These are phyloP conservation scores for Kluyveromyces sp. DNA, from an alignment of 1,139 yeast species.

Conservation along the genomic window DNA sequence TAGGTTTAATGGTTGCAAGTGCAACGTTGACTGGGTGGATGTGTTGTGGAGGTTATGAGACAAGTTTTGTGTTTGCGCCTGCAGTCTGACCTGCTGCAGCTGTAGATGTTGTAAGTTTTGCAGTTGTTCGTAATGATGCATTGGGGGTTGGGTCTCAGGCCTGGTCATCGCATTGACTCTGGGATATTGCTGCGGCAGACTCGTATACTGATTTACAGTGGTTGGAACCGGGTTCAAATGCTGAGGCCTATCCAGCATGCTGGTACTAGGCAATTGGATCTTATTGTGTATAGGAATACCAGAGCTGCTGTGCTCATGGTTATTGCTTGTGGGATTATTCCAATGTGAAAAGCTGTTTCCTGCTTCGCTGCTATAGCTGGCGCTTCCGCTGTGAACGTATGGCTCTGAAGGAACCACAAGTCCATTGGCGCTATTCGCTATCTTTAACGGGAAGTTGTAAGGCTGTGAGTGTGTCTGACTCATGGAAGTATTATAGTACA, in stretches of 20 bases:
- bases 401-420: neutral
- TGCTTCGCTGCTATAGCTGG: neutral
- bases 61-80: constrained; percentile 17
- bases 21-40: neutral
- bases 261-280: neutral
- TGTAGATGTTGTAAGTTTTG: constrained; percentile 6
- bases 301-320: neutral
- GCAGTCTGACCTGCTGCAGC: constrained; percentile 5
- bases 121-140: constrained; percentile 2
- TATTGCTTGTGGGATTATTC: neutral
- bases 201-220: neutral
- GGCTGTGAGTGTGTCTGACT: constrained; percentile 1
- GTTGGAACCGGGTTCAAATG: neutral
- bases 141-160: neutral
- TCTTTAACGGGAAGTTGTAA: neutral
- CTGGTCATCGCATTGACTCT: neutral
- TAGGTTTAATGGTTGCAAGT: neutral
- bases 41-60: neutral
- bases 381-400: neutral
- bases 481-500: neutral
- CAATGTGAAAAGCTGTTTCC: neutral
- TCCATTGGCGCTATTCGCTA: neutral
- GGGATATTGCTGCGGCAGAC: neutral
- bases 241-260: neutral
- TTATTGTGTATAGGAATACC: neutral